A percentile compares a stretch with the other conserved stretches of the same genome.
Conservation (phyloP, 116 monocot genomes). For the Dioscorea cayenensis region DNA sequence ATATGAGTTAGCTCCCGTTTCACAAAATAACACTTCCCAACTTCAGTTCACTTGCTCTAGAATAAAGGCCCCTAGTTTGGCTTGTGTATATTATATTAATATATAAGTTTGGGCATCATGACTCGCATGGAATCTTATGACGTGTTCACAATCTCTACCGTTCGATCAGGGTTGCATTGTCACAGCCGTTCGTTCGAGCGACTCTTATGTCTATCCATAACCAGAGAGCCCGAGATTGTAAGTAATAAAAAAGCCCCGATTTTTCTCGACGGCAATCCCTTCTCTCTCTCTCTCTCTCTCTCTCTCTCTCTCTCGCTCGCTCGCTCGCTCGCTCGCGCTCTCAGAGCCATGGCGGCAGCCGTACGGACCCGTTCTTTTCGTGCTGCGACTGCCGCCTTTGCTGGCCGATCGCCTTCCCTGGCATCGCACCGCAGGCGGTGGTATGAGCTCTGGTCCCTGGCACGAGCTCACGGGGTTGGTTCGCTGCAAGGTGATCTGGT, state of each 20-base stretch:
- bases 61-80: no score
- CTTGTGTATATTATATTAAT: no score
- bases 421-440: slow-evolving; percentile 2
- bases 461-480: slow-evolving; percentile 9
- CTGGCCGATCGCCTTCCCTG: slow-evolving; percentile 16
- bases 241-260: no score
- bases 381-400: slow-evolving; percentile 14
- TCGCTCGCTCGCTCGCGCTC: background rate
- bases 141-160: background rate
- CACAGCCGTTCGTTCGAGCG: background rate
- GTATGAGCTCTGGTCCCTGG: slow-evolving; percentile 17
- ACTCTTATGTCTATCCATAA: background rate
- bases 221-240: background rate
- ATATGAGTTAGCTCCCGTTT: no score
- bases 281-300: background rate
- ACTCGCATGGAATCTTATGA: background rate
- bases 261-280: background rate
- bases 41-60: no score
- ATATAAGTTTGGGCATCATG: no score
- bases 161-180: background rate
- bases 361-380: slow-evolving; percentile 43
- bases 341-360: slow-evolving; percentile 42
- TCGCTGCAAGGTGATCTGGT: slow-evolving; percentile 36
- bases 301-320: background rate
- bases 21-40: no score